phyloP scores from a whole-genome alignment of 495 filamentous ascomycete species.

The Talaromyces nanjingensis region DNA sequence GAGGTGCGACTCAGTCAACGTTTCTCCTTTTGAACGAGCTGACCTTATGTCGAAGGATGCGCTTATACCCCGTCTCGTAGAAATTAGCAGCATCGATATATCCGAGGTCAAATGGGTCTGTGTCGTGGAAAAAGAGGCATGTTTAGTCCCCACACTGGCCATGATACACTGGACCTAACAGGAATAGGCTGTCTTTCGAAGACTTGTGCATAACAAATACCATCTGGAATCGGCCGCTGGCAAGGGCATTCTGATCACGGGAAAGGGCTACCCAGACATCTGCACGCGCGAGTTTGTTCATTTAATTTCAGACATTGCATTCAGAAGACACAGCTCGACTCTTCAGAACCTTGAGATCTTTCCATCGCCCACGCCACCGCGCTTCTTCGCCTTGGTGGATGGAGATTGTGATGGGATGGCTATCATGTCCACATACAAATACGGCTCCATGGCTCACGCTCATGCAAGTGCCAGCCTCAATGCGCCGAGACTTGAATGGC shows the following conservation, averaged over 20 bases:
- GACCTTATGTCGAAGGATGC: constrained; percentile 43
- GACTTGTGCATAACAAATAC: constrained; percentile 48
- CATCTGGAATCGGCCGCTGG: constrained; percentile 43
- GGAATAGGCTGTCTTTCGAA: constrained; percentile 72
- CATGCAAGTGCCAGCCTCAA: constrained; percentile 60
- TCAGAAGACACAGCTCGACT: constrained; percentile 3
- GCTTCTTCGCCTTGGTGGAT: constrained; percentile 68
- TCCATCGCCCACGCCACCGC: constrained; percentile 24
- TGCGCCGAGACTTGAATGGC: constrained; percentile 57
- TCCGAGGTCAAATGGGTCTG: constrained; percentile 60
- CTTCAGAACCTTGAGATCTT: background rate
- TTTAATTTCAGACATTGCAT: constrained; percentile 21
- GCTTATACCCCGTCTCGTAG: constrained; percentile 55
- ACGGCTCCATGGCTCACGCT: constrained; percentile 65
- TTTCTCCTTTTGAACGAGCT: background rate
- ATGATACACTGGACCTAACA: background rate
- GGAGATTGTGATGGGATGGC: constrained; percentile 81
- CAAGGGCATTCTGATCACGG: constrained; percentile 63
- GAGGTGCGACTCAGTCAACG: constrained; percentile 10
- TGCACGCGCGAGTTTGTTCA: constrained; percentile 62
- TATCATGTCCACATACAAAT: constrained; percentile 82
- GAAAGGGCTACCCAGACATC: constrained; percentile 90
- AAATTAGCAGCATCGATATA: constrained; percentile 49
- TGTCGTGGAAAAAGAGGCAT: constrained; percentile 87
- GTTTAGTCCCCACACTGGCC: background rate